These are phyloP conservation scores for Streptanthus diversifolius DNA, from an alignment of 345 rosid species.

Conservation along the genomic window DNA sequence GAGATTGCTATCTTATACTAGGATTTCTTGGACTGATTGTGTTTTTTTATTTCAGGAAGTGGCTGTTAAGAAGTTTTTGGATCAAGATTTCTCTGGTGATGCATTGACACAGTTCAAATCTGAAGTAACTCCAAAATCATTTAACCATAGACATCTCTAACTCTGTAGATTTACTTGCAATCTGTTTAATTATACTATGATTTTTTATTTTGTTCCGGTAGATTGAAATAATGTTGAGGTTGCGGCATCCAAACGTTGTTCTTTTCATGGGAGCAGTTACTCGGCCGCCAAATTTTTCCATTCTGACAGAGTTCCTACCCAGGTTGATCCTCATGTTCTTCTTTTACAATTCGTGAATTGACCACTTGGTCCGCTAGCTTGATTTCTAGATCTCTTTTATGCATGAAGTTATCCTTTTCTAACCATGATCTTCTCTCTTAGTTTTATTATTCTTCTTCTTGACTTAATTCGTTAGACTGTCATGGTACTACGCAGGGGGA, in stretches of 20 bases:
- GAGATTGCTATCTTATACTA: background rate
- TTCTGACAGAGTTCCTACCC: conserved; percentile 93
- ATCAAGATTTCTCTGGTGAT: conserved; percentile 91
- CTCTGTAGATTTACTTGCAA: conserved; percentile 3
- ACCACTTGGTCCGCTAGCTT: conserved; percentile 4
- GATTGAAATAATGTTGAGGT: conserved; percentile 91
- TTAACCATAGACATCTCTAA: background rate
- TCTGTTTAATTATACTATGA: background rate
- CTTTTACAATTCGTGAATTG: background rate
- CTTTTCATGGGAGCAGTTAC: conserved; percentile 99
- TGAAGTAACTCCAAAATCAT: conserved; percentile 50
- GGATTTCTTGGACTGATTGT: conserved; percentile 18
- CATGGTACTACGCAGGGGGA: conserved; percentile 61
- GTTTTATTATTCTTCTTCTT: background rate
- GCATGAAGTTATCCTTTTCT: background rate
- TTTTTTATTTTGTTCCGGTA: conserved; percentile 30
- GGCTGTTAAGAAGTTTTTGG: conserved; percentile 92
- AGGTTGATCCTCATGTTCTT: conserved; percentile 49
- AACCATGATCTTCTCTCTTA: background rate
- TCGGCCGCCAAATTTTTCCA: conserved; percentile 82
- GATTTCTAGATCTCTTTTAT: background rate
- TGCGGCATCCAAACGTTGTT: conserved; percentile 97
- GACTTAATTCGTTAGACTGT: background rate
- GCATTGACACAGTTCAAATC: conserved; percentile 83
- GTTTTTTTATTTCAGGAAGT: conserved; percentile 68